Evolutionary conservation across 768 basidiomycete genomes (phyloP), one percentile per base, ranked within the genome.

Genomic region (Kwoniella mangroviensis): DNA sequence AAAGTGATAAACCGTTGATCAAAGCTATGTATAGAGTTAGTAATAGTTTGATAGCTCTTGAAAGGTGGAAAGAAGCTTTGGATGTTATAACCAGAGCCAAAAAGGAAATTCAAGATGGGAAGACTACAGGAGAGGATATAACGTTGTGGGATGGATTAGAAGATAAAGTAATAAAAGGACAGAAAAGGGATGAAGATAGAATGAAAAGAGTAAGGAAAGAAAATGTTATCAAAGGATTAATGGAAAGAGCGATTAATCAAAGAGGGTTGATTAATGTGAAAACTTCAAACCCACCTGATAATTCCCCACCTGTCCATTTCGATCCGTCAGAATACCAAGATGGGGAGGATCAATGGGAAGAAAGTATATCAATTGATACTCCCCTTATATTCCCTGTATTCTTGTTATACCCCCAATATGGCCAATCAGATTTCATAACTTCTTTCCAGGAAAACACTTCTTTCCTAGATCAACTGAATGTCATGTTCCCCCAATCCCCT

Each of bases 11-110:
- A 24, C 66, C 72, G 4, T 75, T 90, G 2, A 87, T 90, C 1
- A 98, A 99, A 79, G 93, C 93, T 2, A 89, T 89, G 73, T 97
- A 92, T 80, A 90, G 97, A 43, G 94, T 94, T 10, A 90, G 90
- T 0, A 80, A 88, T 63, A 93, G 93, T 1, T 86, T 98, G 4
- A 63, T 92, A 13, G 87, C 89, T 1, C 86, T 98, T 3, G 90
- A 89, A 40, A 86, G 91, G 56, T 85, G 88, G 7, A 90, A 90
- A 9, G 97, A 99, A 79, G 91, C 91, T 2, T 79, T 92, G 22
- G 94, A 98, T 76, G 91, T 90, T 70, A 91, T 94, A 74, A 90
- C 91, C 78, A 75, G 85, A 13, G 84, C 86, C 5, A 67, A 67
- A 68, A 68, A 66, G 22, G 56, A 65, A 53, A 59, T 55, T 17